Evolutionary conservation across 441 rosid genomes (phyloP).

Genomic region (Dalechampia spathulata): DNA sequence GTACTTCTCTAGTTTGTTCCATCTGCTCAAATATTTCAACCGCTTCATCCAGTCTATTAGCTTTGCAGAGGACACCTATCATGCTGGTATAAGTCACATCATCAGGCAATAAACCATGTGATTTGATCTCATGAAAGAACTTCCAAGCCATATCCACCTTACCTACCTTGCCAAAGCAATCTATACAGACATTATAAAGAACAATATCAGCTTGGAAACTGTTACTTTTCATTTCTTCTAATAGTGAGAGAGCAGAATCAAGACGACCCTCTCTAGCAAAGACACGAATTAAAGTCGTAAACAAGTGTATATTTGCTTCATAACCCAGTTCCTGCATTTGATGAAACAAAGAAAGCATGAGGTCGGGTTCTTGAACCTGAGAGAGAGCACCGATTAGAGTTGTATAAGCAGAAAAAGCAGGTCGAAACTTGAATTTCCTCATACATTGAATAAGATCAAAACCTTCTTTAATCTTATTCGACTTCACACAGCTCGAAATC

Average conservation of each 20-base stretch:
- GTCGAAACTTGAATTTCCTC: slow-evolving; percentile 87
- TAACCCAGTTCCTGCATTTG: slow-evolving; percentile 95
- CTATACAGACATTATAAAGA: slow-evolving; percentile 91
- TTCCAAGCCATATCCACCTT: slow-evolving; percentile 96
- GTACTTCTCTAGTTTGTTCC: slow-evolving; percentile 60
- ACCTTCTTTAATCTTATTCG: slow-evolving; percentile 55
- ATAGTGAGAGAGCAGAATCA: slow-evolving; percentile 72
- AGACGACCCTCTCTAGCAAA: slow-evolving; percentile 73
- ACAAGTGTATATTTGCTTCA: slow-evolving; percentile 69
- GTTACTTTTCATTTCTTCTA: slow-evolving; percentile 90
- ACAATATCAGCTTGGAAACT: slow-evolving; percentile 67
- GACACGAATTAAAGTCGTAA: slow-evolving; percentile 72
- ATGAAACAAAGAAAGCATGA: slow-evolving; percentile 68
- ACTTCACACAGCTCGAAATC: slow-evolving; percentile 51
- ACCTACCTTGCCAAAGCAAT: slow-evolving; percentile 85
- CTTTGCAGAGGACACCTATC: slow-evolving; percentile 85
- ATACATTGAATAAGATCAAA: slow-evolving; percentile 66
- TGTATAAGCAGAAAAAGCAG: slow-evolving; percentile 86
- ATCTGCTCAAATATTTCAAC: slow-evolving; percentile 74
- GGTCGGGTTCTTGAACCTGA: slow-evolving; percentile 42
- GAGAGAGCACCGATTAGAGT: slow-evolving; percentile 87
- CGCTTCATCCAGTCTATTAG: slow-evolving; percentile 69
- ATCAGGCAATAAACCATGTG: slow-evolving; percentile 61
- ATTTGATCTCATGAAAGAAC: slow-evolving; percentile 86
- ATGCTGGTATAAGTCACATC: slow-evolving; percentile 88